These are phyloP conservation scores for Naganishia liquefaciens DNA, from an alignment of 1,284 basidiomycete species.

Conservation along the genomic window DNA sequence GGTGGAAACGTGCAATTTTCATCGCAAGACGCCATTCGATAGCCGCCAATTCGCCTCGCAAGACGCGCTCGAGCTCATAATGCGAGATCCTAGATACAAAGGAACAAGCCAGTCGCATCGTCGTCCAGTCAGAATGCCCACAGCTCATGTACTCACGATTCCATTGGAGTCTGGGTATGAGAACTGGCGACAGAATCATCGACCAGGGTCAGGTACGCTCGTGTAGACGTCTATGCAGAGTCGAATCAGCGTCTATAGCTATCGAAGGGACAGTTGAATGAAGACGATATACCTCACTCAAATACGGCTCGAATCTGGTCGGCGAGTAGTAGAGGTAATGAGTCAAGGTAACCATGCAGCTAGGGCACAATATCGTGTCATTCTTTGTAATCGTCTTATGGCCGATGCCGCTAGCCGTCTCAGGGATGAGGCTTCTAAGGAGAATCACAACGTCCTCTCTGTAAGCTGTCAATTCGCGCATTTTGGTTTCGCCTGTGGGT, in stretches of 20 bases:
- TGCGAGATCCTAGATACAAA: slow-evolving; percentile 10
- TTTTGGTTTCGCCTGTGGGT: slow-evolving; percentile 21
- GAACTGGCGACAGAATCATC: slow-evolving; percentile 25
- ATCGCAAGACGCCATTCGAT: slow-evolving; percentile 29
- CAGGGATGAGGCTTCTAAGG: slow-evolving; percentile 12
- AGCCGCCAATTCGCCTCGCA: slow-evolving; percentile 11
- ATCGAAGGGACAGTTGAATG: neutral
- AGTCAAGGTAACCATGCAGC: slow-evolving; percentile 22
- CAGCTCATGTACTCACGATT: slow-evolving; percentile 4
- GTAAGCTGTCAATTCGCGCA: slow-evolving; percentile 24
- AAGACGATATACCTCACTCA: slow-evolving; percentile 3
- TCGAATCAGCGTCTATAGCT: neutral
- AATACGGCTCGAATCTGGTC: slow-evolving; percentile 14
- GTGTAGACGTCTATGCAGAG: slow-evolving; percentile 9
- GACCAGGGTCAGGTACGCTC: slow-evolving; percentile 15
- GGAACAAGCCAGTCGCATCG: neutral
- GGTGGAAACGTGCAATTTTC: slow-evolving; percentile 23
- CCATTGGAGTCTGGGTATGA: slow-evolving; percentile 26
- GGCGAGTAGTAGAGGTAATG: slow-evolving; percentile 21
- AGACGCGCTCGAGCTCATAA: slow-evolving; percentile 20
- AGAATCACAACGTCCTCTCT: slow-evolving; percentile 21
- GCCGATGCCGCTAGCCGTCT: neutral
- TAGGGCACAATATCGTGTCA: slow-evolving; percentile 11
- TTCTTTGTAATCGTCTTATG: neutral
- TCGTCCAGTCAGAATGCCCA: neutral